phyloP scores from a whole-genome alignment of 148 eudicot genomes.

The Linanthus parryae region DNA sequence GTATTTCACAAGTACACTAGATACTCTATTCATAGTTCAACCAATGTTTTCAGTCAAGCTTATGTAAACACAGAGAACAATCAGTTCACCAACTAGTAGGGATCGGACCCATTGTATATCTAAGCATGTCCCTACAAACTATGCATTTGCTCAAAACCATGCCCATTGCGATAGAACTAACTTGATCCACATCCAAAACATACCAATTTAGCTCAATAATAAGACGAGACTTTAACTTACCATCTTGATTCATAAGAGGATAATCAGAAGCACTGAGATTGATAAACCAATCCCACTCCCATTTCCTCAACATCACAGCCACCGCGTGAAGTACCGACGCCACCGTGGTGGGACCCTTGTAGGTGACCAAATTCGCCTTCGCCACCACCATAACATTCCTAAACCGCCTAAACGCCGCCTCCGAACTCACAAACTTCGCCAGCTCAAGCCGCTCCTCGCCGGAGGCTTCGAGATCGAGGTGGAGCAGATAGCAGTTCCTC shows the following conservation, averaged over 20 bases:
- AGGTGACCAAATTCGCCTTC: constrained; percentile 62
- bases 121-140: no score
- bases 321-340: constrained; percentile 57
- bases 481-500: constrained; percentile 63
- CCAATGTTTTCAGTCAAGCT: no score
- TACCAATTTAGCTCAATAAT: no score
- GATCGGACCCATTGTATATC: no score
- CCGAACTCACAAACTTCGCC: constrained; percentile 43
- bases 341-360: constrained; percentile 63
- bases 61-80: no score
- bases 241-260: constrained; percentile 82
- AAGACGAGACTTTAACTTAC: constrained; percentile 34
- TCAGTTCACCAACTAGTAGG: no score
- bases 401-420: constrained; percentile 22
- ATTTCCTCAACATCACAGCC: constrained; percentile 57
- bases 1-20: no score
- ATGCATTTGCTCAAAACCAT: neutral
- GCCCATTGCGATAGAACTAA: neutral
- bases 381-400: constrained; percentile 73
- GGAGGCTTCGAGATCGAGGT: constrained; percentile 67
- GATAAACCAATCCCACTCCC: constrained; percentile 88
- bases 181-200: neutral
- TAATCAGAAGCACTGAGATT: constrained; percentile 87
- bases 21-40: no score
- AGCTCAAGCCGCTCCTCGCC: constrained; percentile 58